A percentile compares a stretch with the other conserved stretches of the same genome.
These are phyloP conservation scores for Xylaria polymorpha DNA, from an alignment of 2,329 filamentous ascomycete genomes.

Conservation along the genomic window DNA sequence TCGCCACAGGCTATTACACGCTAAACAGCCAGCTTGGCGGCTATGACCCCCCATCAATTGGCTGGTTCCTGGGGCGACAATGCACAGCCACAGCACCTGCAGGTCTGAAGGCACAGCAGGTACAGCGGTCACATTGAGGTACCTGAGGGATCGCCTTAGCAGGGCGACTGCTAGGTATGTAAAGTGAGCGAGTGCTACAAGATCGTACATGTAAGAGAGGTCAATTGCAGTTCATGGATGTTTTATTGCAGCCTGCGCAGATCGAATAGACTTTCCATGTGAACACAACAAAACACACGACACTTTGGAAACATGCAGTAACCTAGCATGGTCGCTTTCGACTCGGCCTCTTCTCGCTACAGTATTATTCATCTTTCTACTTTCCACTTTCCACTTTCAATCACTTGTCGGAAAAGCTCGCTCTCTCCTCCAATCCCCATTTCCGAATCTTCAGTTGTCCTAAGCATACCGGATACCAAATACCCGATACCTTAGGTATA, in stretches of 20 bases:
- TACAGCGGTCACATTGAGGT: neutral
- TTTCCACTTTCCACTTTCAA: too few species aligned
- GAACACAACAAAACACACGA: neutral
- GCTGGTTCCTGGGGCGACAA: neutral
- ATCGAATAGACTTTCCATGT: conserved; percentile 5
- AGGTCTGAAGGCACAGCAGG: neutral
- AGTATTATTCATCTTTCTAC: too few species aligned
- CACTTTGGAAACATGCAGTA: neutral
- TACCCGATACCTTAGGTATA: too few species aligned
- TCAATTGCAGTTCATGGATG: neutral
- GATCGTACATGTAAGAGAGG: neutral
- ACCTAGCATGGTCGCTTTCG: neutral
- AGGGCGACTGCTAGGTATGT: neutral
- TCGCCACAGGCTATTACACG: neutral
- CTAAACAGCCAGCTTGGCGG: neutral
- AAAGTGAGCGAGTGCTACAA: neutral
- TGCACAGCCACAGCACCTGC: neutral
- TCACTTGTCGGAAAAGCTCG: neutral
- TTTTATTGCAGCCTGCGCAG: neutral
- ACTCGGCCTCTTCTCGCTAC: neutral
- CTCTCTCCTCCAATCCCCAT: neutral
- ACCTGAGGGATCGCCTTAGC: neutral
- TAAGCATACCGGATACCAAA: conserved; percentile 1
- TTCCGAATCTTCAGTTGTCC: neutral
- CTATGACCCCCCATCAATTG: neutral